Evolutionary conservation across 768 basidiomycete genomes (phyloP), one percentile per base, ranked within the genome.

Genomic region (Myochromella boudieri): DNA sequence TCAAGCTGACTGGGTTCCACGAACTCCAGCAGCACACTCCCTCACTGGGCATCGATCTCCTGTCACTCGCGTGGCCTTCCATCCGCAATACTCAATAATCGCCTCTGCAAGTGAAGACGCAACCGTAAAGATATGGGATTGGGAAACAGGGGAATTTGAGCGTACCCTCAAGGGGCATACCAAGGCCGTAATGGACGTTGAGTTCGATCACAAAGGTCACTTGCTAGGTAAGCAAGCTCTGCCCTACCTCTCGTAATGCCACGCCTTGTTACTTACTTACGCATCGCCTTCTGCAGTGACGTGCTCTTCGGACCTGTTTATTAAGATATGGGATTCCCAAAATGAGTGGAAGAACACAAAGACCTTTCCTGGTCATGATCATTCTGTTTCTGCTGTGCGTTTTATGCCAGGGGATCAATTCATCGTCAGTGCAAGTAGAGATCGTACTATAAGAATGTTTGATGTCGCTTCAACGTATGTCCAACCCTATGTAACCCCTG

Each of bases 131-230:
- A 84, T 95, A 37, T 95, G 93, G 92, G 93, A 95, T 58, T 95
- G 92, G 92, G 93, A 95, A 64, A 87, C 88, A 24, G 93, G 93
- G 32, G 92, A 95, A 56, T 88, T 93, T 63, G 93, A 95, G 66
- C 70, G 91, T 54, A 95, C 93, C 8, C 66, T 95, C 48, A 95
- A 94, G 66, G 90, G 92, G 6, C 93, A 95, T 70, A 95, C 93
- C 26, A 91, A 89, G 62, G 81, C 85, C 15, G 85, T 95, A 22
- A 82, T 81, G 62, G 93, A 94, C 67, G 82, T 89, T 44, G 88
- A 93, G 63, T 95, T 87, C 60, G 91, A 95, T 66, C 80, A 82
- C 50, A 91, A 89, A 69, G 93, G 93, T 26, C 82, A 81, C 55
- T 64, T 87, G 21, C 70, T 94, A 54, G 91, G 93, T 91, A 60